Conservation (phyloP, 441 rosid species). For the Corymbia calophylla region DNA sequence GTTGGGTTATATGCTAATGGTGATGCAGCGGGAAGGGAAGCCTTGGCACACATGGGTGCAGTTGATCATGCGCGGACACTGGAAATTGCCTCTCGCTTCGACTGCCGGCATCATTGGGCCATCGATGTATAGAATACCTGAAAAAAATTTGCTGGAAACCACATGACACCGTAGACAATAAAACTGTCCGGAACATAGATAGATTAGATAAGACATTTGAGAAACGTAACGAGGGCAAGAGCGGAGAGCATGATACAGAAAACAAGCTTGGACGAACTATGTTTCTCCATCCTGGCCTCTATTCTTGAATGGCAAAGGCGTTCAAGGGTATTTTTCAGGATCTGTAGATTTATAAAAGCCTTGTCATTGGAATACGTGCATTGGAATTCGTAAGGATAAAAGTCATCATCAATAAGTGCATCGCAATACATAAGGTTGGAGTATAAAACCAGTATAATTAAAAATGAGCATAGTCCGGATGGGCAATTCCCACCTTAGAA, state of each 20-base stretch:
- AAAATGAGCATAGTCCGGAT: too few relatives aligned
- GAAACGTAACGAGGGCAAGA: not conserved
- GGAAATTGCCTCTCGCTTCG: constrained; percentile 4
- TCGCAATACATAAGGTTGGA: not conserved
- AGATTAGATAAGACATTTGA: not conserved
- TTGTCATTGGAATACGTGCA: not conserved
- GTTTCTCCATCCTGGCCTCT: not conserved
- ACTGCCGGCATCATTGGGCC: not conserved
- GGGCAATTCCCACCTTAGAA: too few relatives aligned
- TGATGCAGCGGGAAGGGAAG: not conserved
- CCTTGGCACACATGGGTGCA: constrained; percentile 16
- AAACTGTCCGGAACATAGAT: not conserved
- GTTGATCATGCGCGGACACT: constrained; percentile 14
- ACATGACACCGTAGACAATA: too few relatives aligned
- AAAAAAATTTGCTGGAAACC: not conserved
- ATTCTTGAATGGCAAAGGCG: not conserved
- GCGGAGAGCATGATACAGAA: not conserved
- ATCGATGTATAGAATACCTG: not conserved
- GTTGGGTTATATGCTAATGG: too few relatives aligned
- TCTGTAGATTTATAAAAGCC: not conserved
- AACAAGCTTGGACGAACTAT: not conserved
- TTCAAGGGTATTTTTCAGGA: not conserved
- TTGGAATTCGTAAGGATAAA: too few relatives aligned
- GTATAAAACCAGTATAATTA: not conserved
- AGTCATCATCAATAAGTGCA: not conserved